phyloP scores from a whole-genome alignment of 345 rosid species.

The Salix udensis region DNA sequence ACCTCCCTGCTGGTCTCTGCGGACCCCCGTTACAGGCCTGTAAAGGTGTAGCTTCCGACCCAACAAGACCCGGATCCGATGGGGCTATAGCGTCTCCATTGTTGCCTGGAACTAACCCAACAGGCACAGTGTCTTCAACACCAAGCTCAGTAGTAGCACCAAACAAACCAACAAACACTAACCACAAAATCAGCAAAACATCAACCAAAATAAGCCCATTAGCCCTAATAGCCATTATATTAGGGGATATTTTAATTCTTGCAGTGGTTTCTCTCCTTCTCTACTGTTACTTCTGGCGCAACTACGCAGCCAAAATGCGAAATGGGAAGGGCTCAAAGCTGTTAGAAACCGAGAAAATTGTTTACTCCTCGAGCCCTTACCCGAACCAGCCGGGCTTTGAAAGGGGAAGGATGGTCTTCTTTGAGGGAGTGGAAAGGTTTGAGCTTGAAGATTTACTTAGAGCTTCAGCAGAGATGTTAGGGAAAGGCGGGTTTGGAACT shows the following conservation, averaged over 20 bases:
- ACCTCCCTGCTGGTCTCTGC: slow-evolving; percentile 49
- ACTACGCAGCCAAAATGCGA: slow-evolving; percentile 45
- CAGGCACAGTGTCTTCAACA: slow-evolving; percentile 47
- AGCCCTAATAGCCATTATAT: slow-evolving; percentile 58
- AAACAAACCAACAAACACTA: slow-evolving; percentile 13
- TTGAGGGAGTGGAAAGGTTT: slow-evolving; percentile 69
- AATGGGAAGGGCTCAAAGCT: slow-evolving; percentile 56
- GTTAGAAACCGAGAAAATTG: slow-evolving; percentile 75
- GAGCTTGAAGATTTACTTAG: slow-evolving; percentile 85
- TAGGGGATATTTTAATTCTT: slow-evolving; percentile 64
- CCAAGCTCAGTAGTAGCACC: slow-evolving; percentile 52
- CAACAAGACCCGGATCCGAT: slow-evolving; percentile 58
- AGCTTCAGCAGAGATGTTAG: slow-evolving; percentile 96
- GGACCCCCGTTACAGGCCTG: slow-evolving; percentile 62
- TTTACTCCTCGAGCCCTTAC: slow-evolving; percentile 83
- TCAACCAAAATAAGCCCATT: slow-evolving; percentile 40
- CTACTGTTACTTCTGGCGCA: slow-evolving; percentile 87
- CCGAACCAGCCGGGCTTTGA: slow-evolving; percentile 56
- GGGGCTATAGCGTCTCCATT: slow-evolving; percentile 63
- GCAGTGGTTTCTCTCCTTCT: slow-evolving; percentile 64
- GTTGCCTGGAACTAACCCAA: slow-evolving; percentile 37
- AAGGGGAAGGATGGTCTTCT: slow-evolving; percentile 85
- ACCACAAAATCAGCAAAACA: neutral
- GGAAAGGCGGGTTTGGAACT: slow-evolving; percentile 90
- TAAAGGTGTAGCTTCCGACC: slow-evolving; percentile 30